Evolutionary conservation across 2,329 filamentous ascomycete species (phyloP).

Genomic region (Trichoderma sp.): DNA sequence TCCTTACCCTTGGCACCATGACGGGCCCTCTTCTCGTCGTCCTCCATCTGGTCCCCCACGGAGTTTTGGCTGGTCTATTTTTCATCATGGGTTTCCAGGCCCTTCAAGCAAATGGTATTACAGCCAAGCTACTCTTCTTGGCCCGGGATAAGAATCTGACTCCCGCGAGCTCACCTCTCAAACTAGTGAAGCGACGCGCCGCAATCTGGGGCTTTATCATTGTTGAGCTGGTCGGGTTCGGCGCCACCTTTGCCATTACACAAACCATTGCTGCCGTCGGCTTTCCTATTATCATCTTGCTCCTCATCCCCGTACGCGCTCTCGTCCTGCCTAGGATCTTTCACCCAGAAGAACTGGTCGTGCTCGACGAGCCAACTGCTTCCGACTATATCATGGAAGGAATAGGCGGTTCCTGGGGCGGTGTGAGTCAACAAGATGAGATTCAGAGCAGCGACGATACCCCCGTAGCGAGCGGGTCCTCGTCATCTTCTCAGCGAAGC

Average conservation of each 20-base stretch:
- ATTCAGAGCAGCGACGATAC: slow-evolving; percentile 24
- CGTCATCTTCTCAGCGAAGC: slow-evolving; percentile 4
- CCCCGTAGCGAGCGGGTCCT: slow-evolving; percentile 20
- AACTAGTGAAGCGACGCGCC: slow-evolving; percentile 55
- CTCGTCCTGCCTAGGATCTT: slow-evolving; percentile 63
- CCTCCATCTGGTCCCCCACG: slow-evolving; percentile 74
- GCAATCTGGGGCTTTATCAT: slow-evolving; percentile 71
- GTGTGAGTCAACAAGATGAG: slow-evolving; percentile 27
- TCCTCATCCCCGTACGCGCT: slow-evolving; percentile 65
- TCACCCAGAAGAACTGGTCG: slow-evolving; percentile 55
- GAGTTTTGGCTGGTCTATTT: slow-evolving; percentile 76
- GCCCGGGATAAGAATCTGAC: slow-evolving; percentile 64
- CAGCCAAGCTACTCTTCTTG: slow-evolving; percentile 69
- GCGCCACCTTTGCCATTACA: slow-evolving; percentile 77
- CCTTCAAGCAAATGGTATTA: slow-evolving; percentile 74
- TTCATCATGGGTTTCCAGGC: slow-evolving; percentile 84
- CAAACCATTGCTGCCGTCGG: slow-evolving; percentile 81
- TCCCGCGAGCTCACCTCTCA: slow-evolving; percentile 56
- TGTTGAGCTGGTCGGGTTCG: slow-evolving; percentile 69
- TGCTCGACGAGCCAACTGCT: slow-evolving; percentile 71
- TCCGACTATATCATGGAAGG: slow-evolving; percentile 75
- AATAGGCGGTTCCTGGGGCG: slow-evolving; percentile 62
- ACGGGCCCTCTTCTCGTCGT: slow-evolving; percentile 70
- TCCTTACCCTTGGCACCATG: slow-evolving; percentile 78
- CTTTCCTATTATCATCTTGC: slow-evolving; percentile 72